Evolutionary conservation across 805 yeast species (phyloP).

Genomic region (Spathaspora sp.): DNA sequence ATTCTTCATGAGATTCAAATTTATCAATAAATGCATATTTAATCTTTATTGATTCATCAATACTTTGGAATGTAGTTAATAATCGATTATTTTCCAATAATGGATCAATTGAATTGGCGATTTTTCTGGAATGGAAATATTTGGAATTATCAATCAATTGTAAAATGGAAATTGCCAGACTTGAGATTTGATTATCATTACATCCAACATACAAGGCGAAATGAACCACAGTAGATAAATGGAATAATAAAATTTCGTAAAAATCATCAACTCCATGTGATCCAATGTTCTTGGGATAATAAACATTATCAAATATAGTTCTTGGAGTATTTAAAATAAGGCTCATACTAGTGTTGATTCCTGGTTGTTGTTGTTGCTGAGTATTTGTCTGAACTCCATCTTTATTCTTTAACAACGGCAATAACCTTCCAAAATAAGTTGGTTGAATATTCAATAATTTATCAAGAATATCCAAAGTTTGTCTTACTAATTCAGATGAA

Average conservation of each 20-base stretch:
- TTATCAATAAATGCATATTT: constrained; percentile 71
- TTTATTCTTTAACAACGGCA: constrained; percentile 46
- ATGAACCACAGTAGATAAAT: constrained; percentile 70
- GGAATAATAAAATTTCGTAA: constrained; percentile 66
- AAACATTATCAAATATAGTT: constrained; percentile 26
- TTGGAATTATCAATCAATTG: constrained; percentile 45
- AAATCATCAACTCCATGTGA: constrained; percentile 62
- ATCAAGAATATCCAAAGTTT: constrained; percentile 42
- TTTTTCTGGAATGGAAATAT: constrained; percentile 8
- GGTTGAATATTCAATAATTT: constrained; percentile 51
- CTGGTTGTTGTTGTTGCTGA: constrained; percentile 7
- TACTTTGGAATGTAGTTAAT: constrained; percentile 65
- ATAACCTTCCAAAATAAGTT: constrained; percentile 52
- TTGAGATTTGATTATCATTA: constrained; percentile 47
- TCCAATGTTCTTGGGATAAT: constrained; percentile 43
- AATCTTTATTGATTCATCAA: constrained; percentile 75
- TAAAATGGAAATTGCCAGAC: constrained; percentile 51
- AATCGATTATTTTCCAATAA: constrained; percentile 55
- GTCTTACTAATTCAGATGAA: constrained; percentile 7
- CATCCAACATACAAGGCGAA: constrained; percentile 73
- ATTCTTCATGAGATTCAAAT: constrained; percentile 37
- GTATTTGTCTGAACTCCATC: constrained; percentile 9
- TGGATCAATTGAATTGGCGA: constrained; percentile 13
- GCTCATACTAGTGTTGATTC: constrained; percentile 27
- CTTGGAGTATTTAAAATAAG: constrained; percentile 19